These are phyloP conservation scores for Aspergillus transmontanensis DNA, from an alignment of 2,329 filamentous ascomycete genomes.

Conservation along the genomic window DNA sequence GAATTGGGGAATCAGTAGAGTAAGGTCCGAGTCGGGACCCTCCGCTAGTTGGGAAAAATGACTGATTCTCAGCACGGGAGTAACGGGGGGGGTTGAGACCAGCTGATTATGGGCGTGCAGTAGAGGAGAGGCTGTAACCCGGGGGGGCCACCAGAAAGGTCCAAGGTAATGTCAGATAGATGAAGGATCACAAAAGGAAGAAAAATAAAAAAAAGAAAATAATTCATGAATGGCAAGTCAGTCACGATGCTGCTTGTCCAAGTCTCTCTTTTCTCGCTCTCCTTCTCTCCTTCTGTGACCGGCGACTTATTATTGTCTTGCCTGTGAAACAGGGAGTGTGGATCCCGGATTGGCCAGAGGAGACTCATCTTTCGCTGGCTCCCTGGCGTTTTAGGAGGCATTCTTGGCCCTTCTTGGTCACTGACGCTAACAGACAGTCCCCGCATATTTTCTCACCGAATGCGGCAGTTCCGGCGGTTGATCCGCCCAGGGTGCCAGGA, in stretches of 20 bases:
- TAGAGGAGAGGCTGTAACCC: background rate
- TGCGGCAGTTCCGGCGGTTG: slow-evolving; percentile 17
- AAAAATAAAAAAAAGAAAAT: background rate
- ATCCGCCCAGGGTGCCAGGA: slow-evolving; percentile 20
- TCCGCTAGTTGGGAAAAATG: slow-evolving; percentile 11
- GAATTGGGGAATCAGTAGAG: slow-evolving; percentile 9
- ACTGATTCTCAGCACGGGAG: slow-evolving; percentile 3
- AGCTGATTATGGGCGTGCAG: background rate
- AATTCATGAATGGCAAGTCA: background rate
- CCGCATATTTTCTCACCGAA: slow-evolving; percentile 21
- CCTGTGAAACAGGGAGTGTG: slow-evolving; percentile 18
- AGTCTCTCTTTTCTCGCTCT: background rate
- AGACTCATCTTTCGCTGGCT: slow-evolving; percentile 13
- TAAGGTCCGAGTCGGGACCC: slow-evolving; percentile 9
- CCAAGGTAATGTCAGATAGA: slow-evolving; percentile 1
- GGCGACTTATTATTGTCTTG: slow-evolving; percentile 10
- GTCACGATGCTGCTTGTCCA: background rate
- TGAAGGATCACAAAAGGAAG: background rate
- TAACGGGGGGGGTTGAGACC: slow-evolving; percentile 7
- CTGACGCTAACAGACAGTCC: slow-evolving; percentile 17
- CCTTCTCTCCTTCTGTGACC: slow-evolving; percentile 6
- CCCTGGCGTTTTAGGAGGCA: slow-evolving; percentile 14
- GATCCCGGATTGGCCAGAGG: slow-evolving; percentile 8
- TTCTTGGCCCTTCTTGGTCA: slow-evolving; percentile 19
- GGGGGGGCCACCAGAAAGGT: background rate